These are phyloP conservation scores for Penicillium paradoxum DNA, from an alignment of 495 filamentous ascomycete species.

Conservation along the genomic window DNA sequence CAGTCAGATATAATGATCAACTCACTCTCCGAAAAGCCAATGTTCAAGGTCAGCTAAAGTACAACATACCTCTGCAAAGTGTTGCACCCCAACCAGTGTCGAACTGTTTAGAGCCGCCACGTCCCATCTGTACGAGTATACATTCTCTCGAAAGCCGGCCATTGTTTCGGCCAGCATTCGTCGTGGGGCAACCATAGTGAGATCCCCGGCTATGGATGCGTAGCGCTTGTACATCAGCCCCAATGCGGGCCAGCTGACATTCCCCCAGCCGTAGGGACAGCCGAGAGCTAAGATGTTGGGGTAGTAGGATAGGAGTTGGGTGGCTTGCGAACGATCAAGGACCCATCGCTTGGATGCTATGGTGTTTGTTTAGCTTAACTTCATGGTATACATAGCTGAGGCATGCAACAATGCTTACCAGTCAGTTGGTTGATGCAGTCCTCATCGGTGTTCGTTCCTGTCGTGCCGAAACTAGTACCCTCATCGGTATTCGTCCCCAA, in stretches of 20 bases:
- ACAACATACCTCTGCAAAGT: conserved; percentile 32
- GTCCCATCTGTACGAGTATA: conserved; percentile 56
- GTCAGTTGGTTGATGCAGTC: conserved; percentile 41
- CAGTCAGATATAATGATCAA: neutral
- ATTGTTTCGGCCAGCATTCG: conserved; percentile 49
- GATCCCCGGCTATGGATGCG: conserved; percentile 49
- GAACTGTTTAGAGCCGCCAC: conserved; percentile 28
- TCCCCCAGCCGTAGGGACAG: conserved; percentile 48
- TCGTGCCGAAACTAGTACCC: conserved; percentile 43
- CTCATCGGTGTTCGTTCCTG: conserved; percentile 39
- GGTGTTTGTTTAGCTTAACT: neutral
- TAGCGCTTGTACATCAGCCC: conserved; percentile 51
- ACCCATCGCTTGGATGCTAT: conserved; percentile 38
- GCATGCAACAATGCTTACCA: conserved; percentile 22
- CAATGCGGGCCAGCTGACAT: conserved; percentile 33
- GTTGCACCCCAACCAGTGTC: conserved; percentile 29
- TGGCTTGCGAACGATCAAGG: conserved; percentile 25
- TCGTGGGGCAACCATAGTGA: conserved; percentile 50
- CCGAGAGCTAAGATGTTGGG: conserved; percentile 41
- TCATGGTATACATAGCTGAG: too few species aligned
- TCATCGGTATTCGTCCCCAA: conserved; percentile 47
- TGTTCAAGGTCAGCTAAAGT: neutral
- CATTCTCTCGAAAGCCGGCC: conserved; percentile 30
- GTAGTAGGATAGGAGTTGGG: conserved; percentile 30
- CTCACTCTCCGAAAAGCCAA: too few species aligned